Percentiles rank a stretch among this genome's conserved stretches.
Evolutionary conservation across 768 basidiomycete species (phyloP).

Genomic region (Infundibulicybe gibba): DNA sequence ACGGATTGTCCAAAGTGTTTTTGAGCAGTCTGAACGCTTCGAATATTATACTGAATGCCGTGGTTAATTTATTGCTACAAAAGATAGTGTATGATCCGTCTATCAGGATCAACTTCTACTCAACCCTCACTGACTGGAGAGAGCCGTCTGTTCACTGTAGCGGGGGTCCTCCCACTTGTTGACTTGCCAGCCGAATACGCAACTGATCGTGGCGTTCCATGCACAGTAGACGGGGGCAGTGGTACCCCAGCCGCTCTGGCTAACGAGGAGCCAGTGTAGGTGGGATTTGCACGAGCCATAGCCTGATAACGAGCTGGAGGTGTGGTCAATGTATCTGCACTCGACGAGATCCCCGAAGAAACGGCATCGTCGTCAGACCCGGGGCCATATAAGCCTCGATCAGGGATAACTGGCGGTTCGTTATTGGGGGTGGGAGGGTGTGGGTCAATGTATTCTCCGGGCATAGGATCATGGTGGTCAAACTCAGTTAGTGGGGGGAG

Average conservation of each 20-base stretch:
- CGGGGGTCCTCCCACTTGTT: conserved; percentile 1
- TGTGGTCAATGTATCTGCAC: conserved; percentile 8
- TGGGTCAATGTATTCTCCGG: conserved; percentile 8
- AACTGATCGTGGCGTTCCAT: conserved; percentile 4
- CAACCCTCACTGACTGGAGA: background rate
- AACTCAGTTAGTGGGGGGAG: background rate
- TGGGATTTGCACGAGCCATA: background rate
- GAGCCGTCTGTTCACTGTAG: background rate
- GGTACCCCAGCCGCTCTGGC: background rate
- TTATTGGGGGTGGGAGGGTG: conserved; percentile 1
- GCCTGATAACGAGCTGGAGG: background rate
- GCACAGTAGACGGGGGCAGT: background rate
- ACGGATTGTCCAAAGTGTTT: too few species aligned
- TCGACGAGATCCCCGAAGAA: conserved; percentile 8
- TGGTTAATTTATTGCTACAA: too few species aligned
- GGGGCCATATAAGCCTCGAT: conserved; percentile 1
- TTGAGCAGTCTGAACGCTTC: too few species aligned
- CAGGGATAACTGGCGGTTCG: conserved; percentile 4
- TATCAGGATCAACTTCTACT: too few species aligned
- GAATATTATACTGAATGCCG: too few species aligned
- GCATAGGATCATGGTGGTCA: conserved; percentile 3
- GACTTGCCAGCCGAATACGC: background rate
- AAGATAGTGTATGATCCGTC: too few species aligned
- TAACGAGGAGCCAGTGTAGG: background rate
- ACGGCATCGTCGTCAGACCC: conserved; percentile 8